Conservation (phyloP, 78 protist species). For the Diacronema lutheri region DNA sequence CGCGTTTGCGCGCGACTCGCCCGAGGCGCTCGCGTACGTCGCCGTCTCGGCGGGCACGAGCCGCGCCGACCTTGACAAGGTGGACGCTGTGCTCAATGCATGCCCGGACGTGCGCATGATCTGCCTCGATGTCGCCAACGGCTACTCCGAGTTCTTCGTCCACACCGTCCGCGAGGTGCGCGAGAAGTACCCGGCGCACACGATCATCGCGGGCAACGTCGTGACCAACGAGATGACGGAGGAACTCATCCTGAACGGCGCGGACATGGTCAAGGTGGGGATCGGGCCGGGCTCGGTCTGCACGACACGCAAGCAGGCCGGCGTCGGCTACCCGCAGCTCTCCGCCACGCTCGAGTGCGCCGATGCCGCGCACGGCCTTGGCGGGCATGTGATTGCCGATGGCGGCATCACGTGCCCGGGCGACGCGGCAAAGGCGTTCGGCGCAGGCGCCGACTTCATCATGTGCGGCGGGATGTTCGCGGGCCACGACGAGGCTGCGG, state of each 20-base stretch:
- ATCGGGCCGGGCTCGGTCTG: slow-evolving; percentile 69
- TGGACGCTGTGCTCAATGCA: not conserved
- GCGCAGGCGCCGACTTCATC: slow-evolving; percentile 66
- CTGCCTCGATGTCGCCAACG: slow-evolving; percentile 67
- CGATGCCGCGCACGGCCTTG: slow-evolving; percentile 68
- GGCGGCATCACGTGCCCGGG: slow-evolving; percentile 68
- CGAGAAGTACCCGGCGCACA: slow-evolving; percentile 29
- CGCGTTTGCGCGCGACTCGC: slow-evolving; percentile 23
- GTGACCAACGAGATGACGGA: slow-evolving; percentile 66
- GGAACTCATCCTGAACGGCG: slow-evolving; percentile 62
- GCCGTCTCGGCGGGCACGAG: slow-evolving; percentile 44
- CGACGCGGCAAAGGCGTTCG: slow-evolving; percentile 67
- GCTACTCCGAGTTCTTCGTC: slow-evolving; percentile 62
- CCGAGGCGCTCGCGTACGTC: slow-evolving; percentile 30
- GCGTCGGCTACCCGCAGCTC: slow-evolving; percentile 70
- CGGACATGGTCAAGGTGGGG: slow-evolving; percentile 69
- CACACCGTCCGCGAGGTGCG: slow-evolving; percentile 39
- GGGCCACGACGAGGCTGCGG: slow-evolving; percentile 53
- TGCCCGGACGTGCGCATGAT: not conserved
- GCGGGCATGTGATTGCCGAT: slow-evolving; percentile 50
- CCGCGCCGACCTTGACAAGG: not conserved
- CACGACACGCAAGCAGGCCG: slow-evolving; percentile 63
- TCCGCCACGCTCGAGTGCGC: slow-evolving; percentile 66
- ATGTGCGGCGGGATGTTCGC: slow-evolving; percentile 67
- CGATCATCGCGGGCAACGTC: slow-evolving; percentile 72